phyloP scores from a whole-genome alignment of 352 stramenopile species.

The Peronospora destructor region DNA sequence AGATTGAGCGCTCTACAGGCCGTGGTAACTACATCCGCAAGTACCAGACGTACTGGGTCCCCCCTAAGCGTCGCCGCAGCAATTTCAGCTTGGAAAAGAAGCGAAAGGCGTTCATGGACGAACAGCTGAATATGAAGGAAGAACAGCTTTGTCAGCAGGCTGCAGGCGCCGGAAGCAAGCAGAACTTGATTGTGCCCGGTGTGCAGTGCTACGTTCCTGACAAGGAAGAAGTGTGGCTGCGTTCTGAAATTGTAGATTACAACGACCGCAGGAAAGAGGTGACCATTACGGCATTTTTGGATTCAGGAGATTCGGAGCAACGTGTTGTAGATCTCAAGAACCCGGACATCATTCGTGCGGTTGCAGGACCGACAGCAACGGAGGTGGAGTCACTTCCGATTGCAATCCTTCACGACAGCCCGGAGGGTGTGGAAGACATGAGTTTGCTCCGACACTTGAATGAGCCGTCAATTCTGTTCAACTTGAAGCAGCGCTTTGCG shows the following conservation, averaged over 20 bases:
- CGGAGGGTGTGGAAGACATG: conserved; percentile 82
- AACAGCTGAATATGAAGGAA: conserved; percentile 75
- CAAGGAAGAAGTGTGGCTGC: conserved; percentile 80
- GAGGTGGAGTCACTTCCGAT: conserved; percentile 80
- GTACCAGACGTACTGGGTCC: conserved; percentile 65
- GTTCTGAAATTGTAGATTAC: conserved; percentile 79
- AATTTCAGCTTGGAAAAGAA: conserved; percentile 82
- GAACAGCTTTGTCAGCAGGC: conserved; percentile 62
- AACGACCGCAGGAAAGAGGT: conserved; percentile 78
- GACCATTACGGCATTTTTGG: conserved; percentile 65
- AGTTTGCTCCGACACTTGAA: conserved; percentile 86
- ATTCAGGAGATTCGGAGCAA: conserved; percentile 52
- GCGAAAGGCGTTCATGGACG: conserved; percentile 75
- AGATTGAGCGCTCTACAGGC: conserved; percentile 56
- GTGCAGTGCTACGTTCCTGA: conserved; percentile 87
- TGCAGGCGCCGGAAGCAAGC: conserved; percentile 56
- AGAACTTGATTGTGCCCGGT: conserved; percentile 82
- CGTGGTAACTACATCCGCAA: conserved; percentile 64
- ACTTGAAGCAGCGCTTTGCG: conserved; percentile 88
- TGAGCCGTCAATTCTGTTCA: conserved; percentile 91
- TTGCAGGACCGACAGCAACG: conserved; percentile 64
- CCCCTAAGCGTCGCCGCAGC: conserved; percentile 32
- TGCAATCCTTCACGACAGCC: conserved; percentile 74
- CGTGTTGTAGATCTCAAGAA: conserved; percentile 80
- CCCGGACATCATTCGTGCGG: conserved; percentile 72